Conservation (phyloP, 164 flowering plant species). For the Chimonanthus praecox region DNA sequence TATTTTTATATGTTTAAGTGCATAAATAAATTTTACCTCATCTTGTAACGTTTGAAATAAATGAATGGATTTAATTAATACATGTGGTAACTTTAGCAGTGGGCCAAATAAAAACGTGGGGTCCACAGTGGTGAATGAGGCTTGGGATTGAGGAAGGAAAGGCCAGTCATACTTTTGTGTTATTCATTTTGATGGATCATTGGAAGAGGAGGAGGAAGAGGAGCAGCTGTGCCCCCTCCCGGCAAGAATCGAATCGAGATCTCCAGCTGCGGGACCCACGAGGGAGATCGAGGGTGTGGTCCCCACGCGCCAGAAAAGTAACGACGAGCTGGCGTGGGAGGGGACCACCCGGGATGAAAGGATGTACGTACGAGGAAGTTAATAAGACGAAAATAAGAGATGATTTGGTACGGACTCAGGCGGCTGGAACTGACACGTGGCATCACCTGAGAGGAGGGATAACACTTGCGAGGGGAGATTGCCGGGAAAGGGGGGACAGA, state of each 20-base stretch:
- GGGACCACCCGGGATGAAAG: slow-evolving; percentile 5
- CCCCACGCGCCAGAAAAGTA: not conserved
- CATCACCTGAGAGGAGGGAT: not conserved
- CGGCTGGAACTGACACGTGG: not conserved
- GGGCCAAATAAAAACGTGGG: too few species aligned
- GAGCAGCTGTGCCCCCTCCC: not conserved
- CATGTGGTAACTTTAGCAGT: too few species aligned
- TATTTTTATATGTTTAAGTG: too few species aligned
- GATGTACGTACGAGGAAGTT: slow-evolving; percentile 22
- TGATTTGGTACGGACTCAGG: not conserved
- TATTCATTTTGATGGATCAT: too few species aligned
- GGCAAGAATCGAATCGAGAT: slow-evolving; percentile 1
- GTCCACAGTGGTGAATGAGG: too few species aligned
- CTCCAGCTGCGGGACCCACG: not conserved
- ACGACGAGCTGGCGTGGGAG: not conserved
- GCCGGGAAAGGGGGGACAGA: slow-evolving; percentile 35
- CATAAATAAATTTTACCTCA: too few species aligned
- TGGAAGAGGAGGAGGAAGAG: not conserved
- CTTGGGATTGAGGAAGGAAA: too few species aligned
- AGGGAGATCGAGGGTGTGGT: not conserved
- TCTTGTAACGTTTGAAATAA: too few species aligned
- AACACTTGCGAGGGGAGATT: slow-evolving; percentile 14
- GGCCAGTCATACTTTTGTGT: too few species aligned
- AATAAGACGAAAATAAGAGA: not conserved
- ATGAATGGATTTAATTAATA: too few species aligned